Evolutionary conservation across 192 early-diverging fungal genomes (phyloP).

Genomic region (Lunasporangiospora selenospora): DNA sequence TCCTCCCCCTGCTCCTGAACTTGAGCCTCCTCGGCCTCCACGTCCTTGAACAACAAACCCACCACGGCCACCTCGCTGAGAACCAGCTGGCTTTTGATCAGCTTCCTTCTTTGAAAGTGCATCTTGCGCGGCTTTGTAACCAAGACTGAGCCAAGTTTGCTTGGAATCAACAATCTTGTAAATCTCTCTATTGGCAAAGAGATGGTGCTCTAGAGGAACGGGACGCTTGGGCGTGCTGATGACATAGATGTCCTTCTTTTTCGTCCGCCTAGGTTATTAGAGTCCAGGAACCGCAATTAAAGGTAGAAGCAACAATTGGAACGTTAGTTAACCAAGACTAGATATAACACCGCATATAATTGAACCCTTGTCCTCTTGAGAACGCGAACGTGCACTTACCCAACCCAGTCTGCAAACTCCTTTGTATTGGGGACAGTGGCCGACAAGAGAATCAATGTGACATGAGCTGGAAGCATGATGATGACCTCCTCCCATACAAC

Average conservation of each 20-base stretch:
- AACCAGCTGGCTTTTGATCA: conserved; percentile 48
- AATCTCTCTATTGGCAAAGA: conserved; percentile 87
- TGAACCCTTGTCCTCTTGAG: neutral
- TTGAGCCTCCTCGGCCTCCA: conserved; percentile 45
- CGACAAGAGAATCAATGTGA: conserved; percentile 93
- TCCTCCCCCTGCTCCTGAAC: conserved; percentile 51
- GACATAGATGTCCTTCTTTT: conserved; percentile 97
- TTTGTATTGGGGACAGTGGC: conserved; percentile 98
- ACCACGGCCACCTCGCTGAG: conserved; percentile 52
- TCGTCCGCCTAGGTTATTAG: conserved; percentile 76
- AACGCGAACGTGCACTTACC: conserved; percentile 54
- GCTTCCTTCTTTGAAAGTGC: conserved; percentile 70
- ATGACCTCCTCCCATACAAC: conserved; percentile 99
- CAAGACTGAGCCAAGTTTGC: conserved; percentile 65
- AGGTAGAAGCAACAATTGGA: neutral
- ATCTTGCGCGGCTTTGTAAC: conserved; percentile 79
- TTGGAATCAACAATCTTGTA: conserved; percentile 90
- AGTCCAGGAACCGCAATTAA: neutral
- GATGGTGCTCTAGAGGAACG: conserved; percentile 93
- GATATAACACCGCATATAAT: neutral
- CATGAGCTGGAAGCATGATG: conserved; percentile 97
- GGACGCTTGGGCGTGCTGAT: conserved; percentile 93
- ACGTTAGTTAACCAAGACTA: neutral
- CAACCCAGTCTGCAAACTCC: conserved; percentile 99
- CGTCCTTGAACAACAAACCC: conserved; percentile 50